Percentiles rank a stretch among this genome's conserved stretches.
phyloP scores from a whole-genome alignment of 2,329 filamentous ascomycete genomes.

The Fusarium duplospermum region DNA sequence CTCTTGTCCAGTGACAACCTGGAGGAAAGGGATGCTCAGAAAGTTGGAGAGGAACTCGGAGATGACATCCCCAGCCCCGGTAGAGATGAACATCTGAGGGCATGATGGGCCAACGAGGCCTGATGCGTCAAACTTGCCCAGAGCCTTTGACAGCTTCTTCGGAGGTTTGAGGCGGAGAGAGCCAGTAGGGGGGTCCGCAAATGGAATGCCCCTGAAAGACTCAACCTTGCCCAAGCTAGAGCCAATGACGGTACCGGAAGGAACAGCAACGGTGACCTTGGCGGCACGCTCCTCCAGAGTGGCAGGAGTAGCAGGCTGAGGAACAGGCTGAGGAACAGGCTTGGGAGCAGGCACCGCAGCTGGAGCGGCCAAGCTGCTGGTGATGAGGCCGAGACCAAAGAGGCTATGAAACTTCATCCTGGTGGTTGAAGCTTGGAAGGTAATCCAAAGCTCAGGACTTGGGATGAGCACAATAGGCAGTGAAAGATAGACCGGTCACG shows the following conservation, averaged over 20 bases:
- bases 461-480: neutral
- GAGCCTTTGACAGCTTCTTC: slow-evolving; percentile 61
- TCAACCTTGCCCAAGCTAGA: slow-evolving; percentile 64
- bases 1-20: slow-evolving; percentile 66
- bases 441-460: neutral
- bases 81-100: slow-evolving; percentile 76
- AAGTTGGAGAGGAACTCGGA: slow-evolving; percentile 61
- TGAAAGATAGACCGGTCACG: neutral
- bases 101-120: slow-evolving; percentile 68
- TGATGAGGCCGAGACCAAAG: slow-evolving; percentile 27
- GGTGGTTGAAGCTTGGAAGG: neutral
- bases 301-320: slow-evolving; percentile 34
- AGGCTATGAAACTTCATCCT: slow-evolving; percentile 35
- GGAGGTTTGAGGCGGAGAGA: slow-evolving; percentile 77
- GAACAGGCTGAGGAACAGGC: slow-evolving; percentile 14
- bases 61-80: slow-evolving; percentile 54
- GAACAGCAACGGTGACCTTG: slow-evolving; percentile 64
- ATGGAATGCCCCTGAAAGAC: slow-evolving; percentile 80
- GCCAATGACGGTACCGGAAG: slow-evolving; percentile 68
- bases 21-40: slow-evolving; percentile 67
- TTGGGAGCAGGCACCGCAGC: slow-evolving; percentile 19
- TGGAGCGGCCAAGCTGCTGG: slow-evolving; percentile 35
- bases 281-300: slow-evolving; percentile 57
- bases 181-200: slow-evolving; percentile 75
- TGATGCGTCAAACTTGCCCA: slow-evolving; percentile 73